Conservation (phyloP, 192 early-diverging fungal genomes). For the Globomyces pollinis-pini region DNA sequence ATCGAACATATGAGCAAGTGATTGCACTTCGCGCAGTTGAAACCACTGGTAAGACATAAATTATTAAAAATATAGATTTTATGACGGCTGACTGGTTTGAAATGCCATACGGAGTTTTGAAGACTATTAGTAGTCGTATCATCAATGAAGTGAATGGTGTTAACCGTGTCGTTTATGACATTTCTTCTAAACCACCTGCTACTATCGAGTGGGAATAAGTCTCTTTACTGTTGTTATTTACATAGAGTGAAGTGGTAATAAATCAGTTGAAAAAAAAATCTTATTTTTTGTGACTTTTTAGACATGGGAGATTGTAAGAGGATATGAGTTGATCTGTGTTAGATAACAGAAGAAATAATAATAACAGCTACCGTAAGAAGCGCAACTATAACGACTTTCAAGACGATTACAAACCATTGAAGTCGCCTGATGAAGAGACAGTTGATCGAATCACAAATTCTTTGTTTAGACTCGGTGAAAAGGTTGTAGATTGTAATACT, state of each 20-base stretch:
- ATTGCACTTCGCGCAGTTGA: conserved; percentile 96
- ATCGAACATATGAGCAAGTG: conserved; percentile 97
- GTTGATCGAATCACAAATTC: neutral
- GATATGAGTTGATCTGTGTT: too few species aligned
- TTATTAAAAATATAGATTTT: conserved; percentile 49
- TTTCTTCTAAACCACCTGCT: conserved; percentile 95
- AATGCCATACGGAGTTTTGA: conserved; percentile 80
- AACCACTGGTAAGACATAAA: conserved; percentile 64
- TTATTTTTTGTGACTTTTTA: too few species aligned
- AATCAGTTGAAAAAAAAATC: too few species aligned
- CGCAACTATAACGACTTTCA: too few species aligned
- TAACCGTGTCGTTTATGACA: conserved; percentile 95
- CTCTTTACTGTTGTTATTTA: too few species aligned
- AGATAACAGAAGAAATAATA: too few species aligned
- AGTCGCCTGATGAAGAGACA: neutral
- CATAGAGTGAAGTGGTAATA: too few species aligned
- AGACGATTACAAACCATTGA: neutral
- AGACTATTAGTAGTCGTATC: conserved; percentile 88
- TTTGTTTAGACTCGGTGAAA: conserved; percentile 8
- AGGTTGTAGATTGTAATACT: too few species aligned
- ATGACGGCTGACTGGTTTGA: conserved; percentile 97
- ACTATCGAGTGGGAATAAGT: conserved; percentile 97
- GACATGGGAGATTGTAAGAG: too few species aligned
- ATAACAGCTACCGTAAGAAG: too few species aligned
- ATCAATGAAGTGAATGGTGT: conserved; percentile 99